Conservation (phyloP, 305 asterid genomes). For the Euphrasia arctica region DNA sequence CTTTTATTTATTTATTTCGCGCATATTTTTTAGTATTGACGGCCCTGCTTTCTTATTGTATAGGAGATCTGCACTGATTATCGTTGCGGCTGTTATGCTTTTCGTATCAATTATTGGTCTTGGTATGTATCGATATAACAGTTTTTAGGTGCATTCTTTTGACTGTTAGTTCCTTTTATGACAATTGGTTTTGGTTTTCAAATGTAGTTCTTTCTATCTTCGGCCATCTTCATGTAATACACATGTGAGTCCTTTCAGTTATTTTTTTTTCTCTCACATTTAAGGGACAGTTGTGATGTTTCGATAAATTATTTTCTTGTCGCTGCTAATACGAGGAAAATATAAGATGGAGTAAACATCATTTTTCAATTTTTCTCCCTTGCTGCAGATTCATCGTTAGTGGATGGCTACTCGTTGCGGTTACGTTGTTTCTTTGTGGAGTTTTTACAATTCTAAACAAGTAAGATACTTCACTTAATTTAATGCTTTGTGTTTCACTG, state of each 20-base stretch:
- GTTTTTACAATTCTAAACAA: conserved; percentile 71
- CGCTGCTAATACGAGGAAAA: too few species aligned
- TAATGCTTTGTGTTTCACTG: not conserved
- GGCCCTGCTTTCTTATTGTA: conserved; percentile 26
- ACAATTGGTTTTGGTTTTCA: conserved; percentile 7
- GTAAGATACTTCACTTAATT: conserved; percentile 42
- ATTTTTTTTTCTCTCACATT: not conserved
- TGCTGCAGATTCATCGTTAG: conserved; percentile 75
- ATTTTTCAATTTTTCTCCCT: conserved; percentile 19
- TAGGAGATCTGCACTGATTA: conserved; percentile 68
- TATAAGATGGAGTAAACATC: too few species aligned
- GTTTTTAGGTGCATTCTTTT: not conserved
- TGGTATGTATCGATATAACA: conserved; percentile 46
- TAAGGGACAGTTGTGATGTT: not conserved
- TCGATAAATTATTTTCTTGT: not conserved
- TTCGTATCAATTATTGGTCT: conserved; percentile 76
- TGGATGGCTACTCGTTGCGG: conserved; percentile 92
- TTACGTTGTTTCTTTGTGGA: conserved; percentile 81
- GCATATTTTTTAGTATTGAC: conserved; percentile 21
- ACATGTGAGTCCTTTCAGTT: conserved; percentile 47
- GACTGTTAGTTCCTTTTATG: conserved; percentile 7
- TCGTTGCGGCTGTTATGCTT: conserved; percentile 80
- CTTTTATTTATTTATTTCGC: conserved; percentile 9
- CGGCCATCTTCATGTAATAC: conserved; percentile 73
- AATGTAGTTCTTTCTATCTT: conserved; percentile 72